Conservation (phyloP, 495 filamentous ascomycete species). For the Halenospora varia region DNA sequence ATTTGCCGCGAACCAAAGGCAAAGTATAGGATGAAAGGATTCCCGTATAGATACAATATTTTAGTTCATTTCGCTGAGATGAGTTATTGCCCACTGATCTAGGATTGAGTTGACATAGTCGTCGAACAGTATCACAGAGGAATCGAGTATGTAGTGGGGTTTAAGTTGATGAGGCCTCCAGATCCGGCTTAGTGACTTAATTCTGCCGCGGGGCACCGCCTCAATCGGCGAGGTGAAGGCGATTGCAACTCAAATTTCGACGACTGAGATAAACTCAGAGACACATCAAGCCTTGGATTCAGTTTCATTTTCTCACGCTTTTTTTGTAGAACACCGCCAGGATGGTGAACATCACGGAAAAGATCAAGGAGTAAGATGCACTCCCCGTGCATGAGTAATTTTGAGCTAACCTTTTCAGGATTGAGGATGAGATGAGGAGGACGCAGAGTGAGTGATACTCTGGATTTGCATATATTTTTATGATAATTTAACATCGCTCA, state of each 20-base stretch:
- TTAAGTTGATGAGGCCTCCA: too few relatives aligned
- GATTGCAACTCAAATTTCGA: not conserved
- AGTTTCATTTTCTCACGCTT: not conserved
- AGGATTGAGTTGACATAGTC: not conserved
- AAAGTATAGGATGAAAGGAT: too few relatives aligned
- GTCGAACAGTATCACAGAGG: not conserved
- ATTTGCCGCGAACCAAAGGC: too few relatives aligned
- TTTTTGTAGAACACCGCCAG: constrained; percentile 41
- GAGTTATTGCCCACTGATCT: too few relatives aligned
- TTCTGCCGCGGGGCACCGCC: constrained; percentile 11
- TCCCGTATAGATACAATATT: too few relatives aligned
- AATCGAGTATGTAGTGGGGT: not conserved
- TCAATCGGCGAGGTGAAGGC: not conserved
- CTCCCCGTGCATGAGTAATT: not conserved
- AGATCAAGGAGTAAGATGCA: constrained; percentile 88
- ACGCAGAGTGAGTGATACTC: constrained; percentile 73
- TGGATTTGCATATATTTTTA: not conserved
- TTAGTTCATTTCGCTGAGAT: too few relatives aligned
- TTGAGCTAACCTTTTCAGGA: constrained; percentile 52
- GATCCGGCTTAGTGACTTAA: not conserved
- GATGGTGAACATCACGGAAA: constrained; percentile 99
- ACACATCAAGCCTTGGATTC: too few relatives aligned
- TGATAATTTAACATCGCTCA: constrained; percentile 33
- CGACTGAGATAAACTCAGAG: not conserved
- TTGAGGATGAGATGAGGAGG: constrained; percentile 98